These are phyloP conservation scores for Lasiosphaeris hirsuta DNA, from an alignment of 495 filamentous ascomycete genomes.

Conservation along the genomic window DNA sequence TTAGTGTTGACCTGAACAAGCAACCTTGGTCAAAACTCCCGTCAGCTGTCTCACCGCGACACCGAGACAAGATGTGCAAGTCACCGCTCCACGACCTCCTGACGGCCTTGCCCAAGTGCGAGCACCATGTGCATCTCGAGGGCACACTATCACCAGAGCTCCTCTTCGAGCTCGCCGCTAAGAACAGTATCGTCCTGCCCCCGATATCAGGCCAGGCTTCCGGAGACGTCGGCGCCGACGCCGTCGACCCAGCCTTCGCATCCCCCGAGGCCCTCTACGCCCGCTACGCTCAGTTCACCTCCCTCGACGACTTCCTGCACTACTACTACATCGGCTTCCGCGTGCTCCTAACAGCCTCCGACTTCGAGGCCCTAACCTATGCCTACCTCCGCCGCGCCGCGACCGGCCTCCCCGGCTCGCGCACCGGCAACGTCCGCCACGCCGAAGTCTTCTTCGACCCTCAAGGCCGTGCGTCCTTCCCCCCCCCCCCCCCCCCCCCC, in stretches of 20 bases:
- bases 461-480: conserved; percentile 48
- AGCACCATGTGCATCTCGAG: conserved; percentile 78
- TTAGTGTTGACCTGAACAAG: no score
- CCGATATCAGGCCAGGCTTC: conserved; percentile 5
- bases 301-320: conserved; percentile 71
- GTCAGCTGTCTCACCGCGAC: neutral
- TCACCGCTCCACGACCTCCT: conserved; percentile 59
- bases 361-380: conserved; percentile 75
- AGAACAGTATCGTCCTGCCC: conserved; percentile 62
- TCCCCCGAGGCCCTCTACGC: conserved; percentile 55
- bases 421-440: conserved; percentile 61
- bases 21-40: neutral
- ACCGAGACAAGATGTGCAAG: conserved; percentile 46
- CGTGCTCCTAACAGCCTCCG: conserved; percentile 54
- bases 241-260: conserved; percentile 53
- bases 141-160: conserved; percentile 64
- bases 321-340: conserved; percentile 79
- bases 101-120: conserved; percentile 67
- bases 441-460: conserved; percentile 82
- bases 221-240: neutral
- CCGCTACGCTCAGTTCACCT: conserved; percentile 63
- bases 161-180: conserved; percentile 64
- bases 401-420: neutral
- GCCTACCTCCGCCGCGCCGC: conserved; percentile 65
- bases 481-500: no score